A percentile compares a stretch with the other conserved stretches of the same genome.
Conservation (phyloP, 768 basidiomycete genomes). For the Auriculariales sp. region DNA sequence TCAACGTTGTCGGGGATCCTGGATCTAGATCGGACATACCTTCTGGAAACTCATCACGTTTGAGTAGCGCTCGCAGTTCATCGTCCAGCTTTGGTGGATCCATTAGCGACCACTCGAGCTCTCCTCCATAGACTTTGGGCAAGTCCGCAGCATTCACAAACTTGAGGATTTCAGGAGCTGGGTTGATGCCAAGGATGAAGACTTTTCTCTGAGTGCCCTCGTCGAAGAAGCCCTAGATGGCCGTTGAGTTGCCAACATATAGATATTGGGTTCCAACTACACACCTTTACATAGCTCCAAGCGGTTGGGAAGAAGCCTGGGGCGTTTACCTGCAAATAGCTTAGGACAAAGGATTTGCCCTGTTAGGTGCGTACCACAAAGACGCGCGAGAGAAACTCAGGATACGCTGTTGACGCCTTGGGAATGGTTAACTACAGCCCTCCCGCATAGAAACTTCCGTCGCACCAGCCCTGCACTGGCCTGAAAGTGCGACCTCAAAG, state of each 20-base stretch:
- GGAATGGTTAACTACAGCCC: no score
- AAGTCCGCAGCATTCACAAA: constrained; percentile 36
- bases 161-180: constrained; percentile 33
- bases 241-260: constrained; percentile 2
- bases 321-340: constrained; percentile 59
- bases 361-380: constrained; percentile 2
- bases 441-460: no score
- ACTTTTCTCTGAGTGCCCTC: constrained; percentile 67
- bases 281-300: constrained; percentile 73
- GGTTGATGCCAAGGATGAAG: constrained; percentile 51
- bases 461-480: constrained; percentile 57
- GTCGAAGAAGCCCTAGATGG: constrained; percentile 61
- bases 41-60: neutral
- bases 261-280: constrained; percentile 7
- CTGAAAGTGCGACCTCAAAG: constrained; percentile 53
- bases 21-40: neutral
- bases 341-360: neutral
- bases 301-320: constrained; percentile 72
- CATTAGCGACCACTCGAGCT: neutral
- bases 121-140: constrained; percentile 43
- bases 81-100: neutral
- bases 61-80: neutral
- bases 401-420: constrained; percentile 73
- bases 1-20: neutral
- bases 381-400: constrained; percentile 34